Conservation (phyloP, 345 rosid species). For the Salix udensis region DNA sequence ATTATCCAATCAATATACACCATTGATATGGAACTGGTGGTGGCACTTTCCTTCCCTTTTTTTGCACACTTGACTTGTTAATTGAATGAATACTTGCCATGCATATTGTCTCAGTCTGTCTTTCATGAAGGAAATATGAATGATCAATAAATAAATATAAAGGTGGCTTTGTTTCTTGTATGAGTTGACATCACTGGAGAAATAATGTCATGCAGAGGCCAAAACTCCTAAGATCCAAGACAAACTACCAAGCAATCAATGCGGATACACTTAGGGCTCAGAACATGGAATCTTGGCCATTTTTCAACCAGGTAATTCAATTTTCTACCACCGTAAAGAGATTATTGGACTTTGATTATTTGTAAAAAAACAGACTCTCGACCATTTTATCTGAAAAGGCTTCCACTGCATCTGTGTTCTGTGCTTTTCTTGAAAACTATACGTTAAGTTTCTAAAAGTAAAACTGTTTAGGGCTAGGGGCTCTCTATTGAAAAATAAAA, state of each 20-base stretch:
- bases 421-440: neutral
- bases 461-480: neutral
- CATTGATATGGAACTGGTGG: too few relatives aligned
- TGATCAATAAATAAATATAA: neutral
- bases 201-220: slow-evolving; percentile 58
- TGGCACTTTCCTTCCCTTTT: too few relatives aligned
- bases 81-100: too few relatives aligned
- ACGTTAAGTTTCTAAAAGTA: neutral
- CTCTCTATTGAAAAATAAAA: neutral
- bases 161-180: neutral
- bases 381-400: too few relatives aligned
- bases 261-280: slow-evolving; percentile 73
- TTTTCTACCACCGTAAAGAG: neutral
- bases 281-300: slow-evolving; percentile 88
- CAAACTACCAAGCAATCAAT: slow-evolving; percentile 85
- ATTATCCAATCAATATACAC: too few relatives aligned
- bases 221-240: slow-evolving; percentile 65
- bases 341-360: neutral
- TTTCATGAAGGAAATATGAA: too few relatives aligned
- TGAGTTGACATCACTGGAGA: slow-evolving; percentile 5
- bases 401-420: neutral
- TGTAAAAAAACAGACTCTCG: too few relatives aligned
- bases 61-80: too few relatives aligned
- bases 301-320: slow-evolving; percentile 66
- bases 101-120: too few relatives aligned